These are phyloP conservation scores for Rhizophagus sp. DNA, from an alignment of 192 early-diverging fungal species.

Conservation along the genomic window DNA sequence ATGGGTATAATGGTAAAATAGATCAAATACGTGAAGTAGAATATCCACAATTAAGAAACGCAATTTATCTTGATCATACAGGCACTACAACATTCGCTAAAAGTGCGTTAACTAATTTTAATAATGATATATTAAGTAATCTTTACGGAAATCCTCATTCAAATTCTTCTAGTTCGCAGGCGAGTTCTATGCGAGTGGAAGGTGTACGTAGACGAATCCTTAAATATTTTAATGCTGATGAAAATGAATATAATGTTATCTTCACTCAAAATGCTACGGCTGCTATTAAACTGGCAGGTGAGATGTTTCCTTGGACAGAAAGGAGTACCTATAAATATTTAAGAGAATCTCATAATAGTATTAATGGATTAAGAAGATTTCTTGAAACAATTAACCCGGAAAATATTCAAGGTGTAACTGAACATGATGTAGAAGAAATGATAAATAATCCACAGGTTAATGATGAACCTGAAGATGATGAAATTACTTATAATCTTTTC, in stretches of 20 bases:
- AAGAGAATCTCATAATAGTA: constrained; percentile 71
- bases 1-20: constrained; percentile 30
- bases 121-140: constrained; percentile 46
- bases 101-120: constrained; percentile 42
- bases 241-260: constrained; percentile 63
- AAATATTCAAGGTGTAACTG: constrained; percentile 28
- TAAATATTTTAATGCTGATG: constrained; percentile 56
- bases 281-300: constrained; percentile 73
- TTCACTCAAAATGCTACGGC: constrained; percentile 82
- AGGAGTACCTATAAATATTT: constrained; percentile 57
- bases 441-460: no score
- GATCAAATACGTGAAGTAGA: constrained; percentile 17
- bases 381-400: constrained; percentile 39
- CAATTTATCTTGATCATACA: constrained; percentile 65
- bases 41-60: constrained; percentile 33
- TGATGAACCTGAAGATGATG: not conserved
- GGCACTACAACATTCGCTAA: constrained; percentile 60
- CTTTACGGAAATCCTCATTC: constrained; percentile 73
- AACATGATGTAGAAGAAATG: constrained; percentile 32
- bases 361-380: constrained; percentile 70
- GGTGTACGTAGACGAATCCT: constrained; percentile 56
- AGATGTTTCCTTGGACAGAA: constrained; percentile 60
- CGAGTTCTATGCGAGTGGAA: constrained; percentile 52
- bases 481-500: constrained; percentile 52
- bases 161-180: constrained; percentile 52